These are phyloP conservation scores for Dalbergia cochinchinensis DNA, from an alignment of 306 rosid genomes.

Conservation along the genomic window DNA sequence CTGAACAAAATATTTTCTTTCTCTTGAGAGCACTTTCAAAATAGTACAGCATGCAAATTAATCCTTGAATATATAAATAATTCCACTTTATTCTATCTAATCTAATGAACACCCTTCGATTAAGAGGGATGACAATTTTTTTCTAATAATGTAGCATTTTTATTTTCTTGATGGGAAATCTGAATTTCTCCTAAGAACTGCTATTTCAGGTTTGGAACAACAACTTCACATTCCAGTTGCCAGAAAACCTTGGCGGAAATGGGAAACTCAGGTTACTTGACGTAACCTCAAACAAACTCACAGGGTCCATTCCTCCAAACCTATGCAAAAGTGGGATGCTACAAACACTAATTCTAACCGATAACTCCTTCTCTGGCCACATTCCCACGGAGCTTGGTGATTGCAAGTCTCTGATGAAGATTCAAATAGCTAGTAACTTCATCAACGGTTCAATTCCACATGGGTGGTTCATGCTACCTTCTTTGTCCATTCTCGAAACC, in stretches of 20 bases:
- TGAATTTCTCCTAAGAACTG: not conserved
- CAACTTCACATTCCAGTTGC: conserved; percentile 60
- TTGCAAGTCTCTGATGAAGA: conserved; percentile 57
- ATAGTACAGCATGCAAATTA: no score
- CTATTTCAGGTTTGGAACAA: conserved; percentile 67
- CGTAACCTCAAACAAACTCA: conserved; percentile 58
- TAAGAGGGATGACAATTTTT: no score
- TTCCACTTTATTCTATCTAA: no score
- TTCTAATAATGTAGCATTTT: no score
- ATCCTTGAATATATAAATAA: no score
- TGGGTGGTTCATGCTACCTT: conserved; percentile 62
- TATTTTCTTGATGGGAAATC: no score
- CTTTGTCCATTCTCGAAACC: conserved; percentile 45
- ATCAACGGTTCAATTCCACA: conserved; percentile 62
- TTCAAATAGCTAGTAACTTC: conserved; percentile 56
- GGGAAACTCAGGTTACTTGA: conserved; percentile 57
- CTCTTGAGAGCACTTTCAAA: no score
- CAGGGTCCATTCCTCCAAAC: conserved; percentile 50
- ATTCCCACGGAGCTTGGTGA: conserved; percentile 59
- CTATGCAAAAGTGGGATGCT: conserved; percentile 44
- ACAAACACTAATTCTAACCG: conserved; percentile 49
- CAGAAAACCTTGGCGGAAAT: conserved; percentile 60
- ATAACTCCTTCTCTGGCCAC: conserved; percentile 60
- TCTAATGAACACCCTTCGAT: no score
- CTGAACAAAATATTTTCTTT: no score